A percentile compares a stretch with the other conserved stretches of the same genome.
Conservation (phyloP, 1,284 basidiomycete species). For the Apiotrichum porosum region DNA sequence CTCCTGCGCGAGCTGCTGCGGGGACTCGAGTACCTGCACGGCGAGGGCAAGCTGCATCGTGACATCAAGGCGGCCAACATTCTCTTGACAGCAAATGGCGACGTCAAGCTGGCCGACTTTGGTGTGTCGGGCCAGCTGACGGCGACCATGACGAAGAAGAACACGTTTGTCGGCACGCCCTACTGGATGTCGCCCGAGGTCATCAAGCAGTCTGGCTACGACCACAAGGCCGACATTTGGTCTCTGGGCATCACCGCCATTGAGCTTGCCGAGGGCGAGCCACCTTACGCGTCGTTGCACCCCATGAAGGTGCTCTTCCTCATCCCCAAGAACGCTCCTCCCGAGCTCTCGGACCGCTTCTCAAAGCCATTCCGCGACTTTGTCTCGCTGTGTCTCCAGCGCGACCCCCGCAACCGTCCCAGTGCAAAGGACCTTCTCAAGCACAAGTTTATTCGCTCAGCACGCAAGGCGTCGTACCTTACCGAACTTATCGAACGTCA, state of each 20-base stretch:
- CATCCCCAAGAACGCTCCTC: constrained; percentile 96
- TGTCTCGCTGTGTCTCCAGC: constrained; percentile 83
- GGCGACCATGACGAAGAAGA: constrained; percentile 96
- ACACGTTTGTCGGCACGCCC: constrained; percentile 94
- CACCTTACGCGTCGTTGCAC: constrained; percentile 94
- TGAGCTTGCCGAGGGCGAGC: constrained; percentile 94
- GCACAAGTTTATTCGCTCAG: constrained; percentile 91
- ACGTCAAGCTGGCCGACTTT: constrained; percentile 95
- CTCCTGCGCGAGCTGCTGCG: constrained; percentile 85
- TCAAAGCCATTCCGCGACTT: constrained; percentile 92
- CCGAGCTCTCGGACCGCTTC: constrained; percentile 76
- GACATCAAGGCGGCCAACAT: constrained; percentile 99
- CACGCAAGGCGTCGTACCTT: constrained; percentile 87
- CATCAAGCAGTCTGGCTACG: constrained; percentile 98
- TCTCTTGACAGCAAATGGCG: constrained; percentile 85
- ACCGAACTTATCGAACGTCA: constrained; percentile 93
- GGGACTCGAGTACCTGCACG: constrained; percentile 88
- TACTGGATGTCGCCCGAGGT: constrained; percentile 99
- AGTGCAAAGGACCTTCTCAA: constrained; percentile 90
- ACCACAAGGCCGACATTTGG: constrained; percentile 98
- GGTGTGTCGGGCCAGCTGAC: constrained; percentile 98
- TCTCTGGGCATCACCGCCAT: constrained; percentile 92
- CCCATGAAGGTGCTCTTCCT: constrained; percentile 99
- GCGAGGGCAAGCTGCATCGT: constrained; percentile 92
- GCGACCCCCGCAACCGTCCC: constrained; percentile 91